These are phyloP conservation scores for Colletotrichum sublineola DNA, from an alignment of 2,329 filamentous ascomycete species.

Conservation along the genomic window DNA sequence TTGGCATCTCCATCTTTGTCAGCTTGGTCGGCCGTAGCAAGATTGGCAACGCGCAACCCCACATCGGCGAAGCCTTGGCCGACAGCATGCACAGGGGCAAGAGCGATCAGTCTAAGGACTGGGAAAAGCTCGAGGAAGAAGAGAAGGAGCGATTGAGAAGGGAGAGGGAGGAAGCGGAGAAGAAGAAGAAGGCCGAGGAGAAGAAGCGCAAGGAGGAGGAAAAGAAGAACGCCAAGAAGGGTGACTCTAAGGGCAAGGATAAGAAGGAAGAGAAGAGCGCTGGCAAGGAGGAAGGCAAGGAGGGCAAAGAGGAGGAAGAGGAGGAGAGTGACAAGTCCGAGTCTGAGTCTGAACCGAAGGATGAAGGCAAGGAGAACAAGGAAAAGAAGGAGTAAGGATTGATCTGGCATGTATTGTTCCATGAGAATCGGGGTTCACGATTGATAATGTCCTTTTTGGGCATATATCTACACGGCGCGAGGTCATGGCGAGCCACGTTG, in stretches of 20 bases:
- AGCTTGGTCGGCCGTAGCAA: constrained; percentile 87
- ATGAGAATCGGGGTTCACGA: neutral
- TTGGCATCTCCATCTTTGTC: constrained; percentile 84
- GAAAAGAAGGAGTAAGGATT: constrained; percentile 30
- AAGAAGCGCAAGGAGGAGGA: constrained; percentile 50
- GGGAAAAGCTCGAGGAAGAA: constrained; percentile 59
- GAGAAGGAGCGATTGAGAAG: constrained; percentile 55
- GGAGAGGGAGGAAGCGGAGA: constrained; percentile 57
- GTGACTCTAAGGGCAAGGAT: constrained; percentile 43
- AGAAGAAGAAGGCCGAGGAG: constrained; percentile 51
- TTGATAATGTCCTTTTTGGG: neutral
- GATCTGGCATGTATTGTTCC: neutral
- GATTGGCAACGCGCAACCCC: constrained; percentile 63
- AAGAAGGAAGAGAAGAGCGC: constrained; percentile 43
- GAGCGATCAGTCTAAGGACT: constrained; percentile 57
- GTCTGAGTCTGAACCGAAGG: constrained; percentile 2
- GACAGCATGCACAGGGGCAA: constrained; percentile 55
- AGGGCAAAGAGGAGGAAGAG: constrained; percentile 23
- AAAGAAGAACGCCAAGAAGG: constrained; percentile 46
- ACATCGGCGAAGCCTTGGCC: constrained; percentile 52
- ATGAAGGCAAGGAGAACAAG: constrained; percentile 22
- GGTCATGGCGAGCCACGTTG: neutral
- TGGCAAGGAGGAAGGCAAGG: constrained; percentile 27
- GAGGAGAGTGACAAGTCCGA: constrained; percentile 5
- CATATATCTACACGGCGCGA: neutral